These are phyloP conservation scores for Collybiopsis luxurians DNA, from an alignment of 768 basidiomycete genomes.

Conservation along the genomic window DNA sequence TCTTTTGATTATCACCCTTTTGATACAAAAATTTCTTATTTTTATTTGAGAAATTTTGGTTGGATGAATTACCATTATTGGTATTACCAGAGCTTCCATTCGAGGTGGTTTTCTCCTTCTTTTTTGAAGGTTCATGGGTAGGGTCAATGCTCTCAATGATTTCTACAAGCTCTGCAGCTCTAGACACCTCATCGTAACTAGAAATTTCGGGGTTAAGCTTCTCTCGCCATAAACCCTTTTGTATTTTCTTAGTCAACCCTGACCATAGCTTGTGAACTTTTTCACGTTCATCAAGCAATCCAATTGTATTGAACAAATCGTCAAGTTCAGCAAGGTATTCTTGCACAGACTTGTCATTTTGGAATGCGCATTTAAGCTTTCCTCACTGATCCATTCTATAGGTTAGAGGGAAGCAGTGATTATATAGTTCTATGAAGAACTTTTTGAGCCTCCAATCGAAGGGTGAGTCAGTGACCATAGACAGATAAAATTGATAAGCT, in stretches of 20 bases:
- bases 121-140: no score
- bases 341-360: slow-evolving; percentile 21
- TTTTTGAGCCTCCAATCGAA: background rate
- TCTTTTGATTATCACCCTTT: no score
- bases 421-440: slow-evolving; percentile 1
- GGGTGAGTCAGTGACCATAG: background rate
- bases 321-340: slow-evolving; percentile 29
- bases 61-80: no score
- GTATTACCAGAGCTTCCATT: no score
- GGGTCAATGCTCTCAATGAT: slow-evolving; percentile 12
- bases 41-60: no score
- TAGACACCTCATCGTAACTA: slow-evolving; percentile 21
- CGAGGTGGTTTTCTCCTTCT: no score
- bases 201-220: slow-evolving; percentile 24
- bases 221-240: slow-evolving; percentile 23
- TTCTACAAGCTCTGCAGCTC: slow-evolving; percentile 25
- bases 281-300: slow-evolving; percentile 5
- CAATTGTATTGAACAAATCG: slow-evolving; percentile 11
- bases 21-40: no score
- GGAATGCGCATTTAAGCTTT: slow-evolving; percentile 8
- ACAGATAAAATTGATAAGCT: slow-evolving; percentile 2
- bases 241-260: slow-evolving; percentile 16
- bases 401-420: slow-evolving; percentile 2
- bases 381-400: slow-evolving; percentile 23
- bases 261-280: slow-evolving; percentile 9